Evolutionary conservation across 1,284 basidiomycete genomes (phyloP).

Genomic region (Ganoderma boninense): DNA sequence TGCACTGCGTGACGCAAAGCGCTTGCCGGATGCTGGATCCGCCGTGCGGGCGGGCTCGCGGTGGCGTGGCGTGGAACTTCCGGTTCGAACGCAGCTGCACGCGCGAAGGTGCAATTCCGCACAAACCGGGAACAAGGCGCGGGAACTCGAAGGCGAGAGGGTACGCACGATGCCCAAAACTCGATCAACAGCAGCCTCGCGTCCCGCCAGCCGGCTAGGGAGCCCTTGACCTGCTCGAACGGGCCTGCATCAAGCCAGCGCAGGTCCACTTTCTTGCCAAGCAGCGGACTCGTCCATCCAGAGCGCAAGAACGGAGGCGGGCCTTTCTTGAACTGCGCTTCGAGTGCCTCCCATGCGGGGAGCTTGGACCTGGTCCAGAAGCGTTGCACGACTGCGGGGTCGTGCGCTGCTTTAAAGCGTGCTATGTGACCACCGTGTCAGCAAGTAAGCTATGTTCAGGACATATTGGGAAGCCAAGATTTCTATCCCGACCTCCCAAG

Average conservation of each 20-base stretch:
- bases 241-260: slow-evolving; percentile 41
- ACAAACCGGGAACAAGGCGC: slow-evolving; percentile 5
- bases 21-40: background rate
- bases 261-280: slow-evolving; percentile 40
- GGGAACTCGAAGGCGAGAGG: background rate
- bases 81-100: background rate
- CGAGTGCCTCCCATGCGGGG: slow-evolving; percentile 42
- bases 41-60: background rate
- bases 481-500: background rate
- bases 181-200: slow-evolving; percentile 42
- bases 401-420: slow-evolving; percentile 37
- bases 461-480: background rate
- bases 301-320: slow-evolving; percentile 44
- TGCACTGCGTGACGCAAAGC: slow-evolving; percentile 6
- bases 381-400: slow-evolving; percentile 36
- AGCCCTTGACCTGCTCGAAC: slow-evolving; percentile 40
- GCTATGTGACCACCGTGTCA: slow-evolving; percentile 22
- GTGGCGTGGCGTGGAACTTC: background rate
- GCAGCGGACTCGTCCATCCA: slow-evolving; percentile 43
- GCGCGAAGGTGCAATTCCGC: slow-evolving; percentile 8
- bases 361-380: slow-evolving; percentile 41
- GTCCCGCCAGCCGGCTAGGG: slow-evolving; percentile 40
- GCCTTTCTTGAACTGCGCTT: slow-evolving; percentile 42
- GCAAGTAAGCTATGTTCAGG: background rate
- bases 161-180: slow-evolving; percentile 45